phyloP scores from a whole-genome alignment of 2,329 filamentous ascomycete genomes.

The Fonsecaea pedrosoi region DNA sequence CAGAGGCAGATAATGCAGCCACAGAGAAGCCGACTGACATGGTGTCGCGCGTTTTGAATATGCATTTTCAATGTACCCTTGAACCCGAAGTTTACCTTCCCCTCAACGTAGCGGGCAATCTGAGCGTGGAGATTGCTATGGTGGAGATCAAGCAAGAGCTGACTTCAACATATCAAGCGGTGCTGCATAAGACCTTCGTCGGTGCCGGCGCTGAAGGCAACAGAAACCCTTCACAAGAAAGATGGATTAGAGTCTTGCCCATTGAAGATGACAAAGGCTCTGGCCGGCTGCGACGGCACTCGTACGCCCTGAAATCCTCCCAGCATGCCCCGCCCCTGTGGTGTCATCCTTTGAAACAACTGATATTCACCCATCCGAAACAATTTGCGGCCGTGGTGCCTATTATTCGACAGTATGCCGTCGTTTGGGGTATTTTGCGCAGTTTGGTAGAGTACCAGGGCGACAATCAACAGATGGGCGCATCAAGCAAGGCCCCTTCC shows the following conservation, averaged over 20 bases:
- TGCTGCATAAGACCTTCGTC: conserved; percentile 26
- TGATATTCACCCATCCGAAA: conserved; percentile 55
- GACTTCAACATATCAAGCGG: conserved; percentile 38
- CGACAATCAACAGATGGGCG: conserved; percentile 27
- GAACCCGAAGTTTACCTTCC: conserved; percentile 53
- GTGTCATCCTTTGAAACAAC: conserved; percentile 45
- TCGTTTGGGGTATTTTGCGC: conserved; percentile 49
- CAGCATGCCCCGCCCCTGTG: conserved; percentile 42
- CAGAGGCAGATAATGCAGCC: conserved; percentile 44
- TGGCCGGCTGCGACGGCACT: conserved; percentile 46
- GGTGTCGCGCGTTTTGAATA: conserved; percentile 48
- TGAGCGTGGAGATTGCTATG: conserved; percentile 50
- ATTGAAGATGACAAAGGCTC: conserved; percentile 44
- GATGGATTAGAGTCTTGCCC: conserved; percentile 45
- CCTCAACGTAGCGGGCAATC: conserved; percentile 49
- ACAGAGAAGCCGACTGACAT: conserved; percentile 48
- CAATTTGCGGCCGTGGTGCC: conserved; percentile 54
- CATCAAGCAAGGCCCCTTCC: conserved; percentile 33
- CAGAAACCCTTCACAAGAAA: conserved; percentile 43
- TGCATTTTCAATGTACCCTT: conserved; percentile 53
- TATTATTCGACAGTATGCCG: conserved; percentile 54
- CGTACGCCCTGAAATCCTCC: conserved; percentile 53
- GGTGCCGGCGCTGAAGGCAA: conserved; percentile 26
- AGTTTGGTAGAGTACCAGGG: conserved; percentile 44
- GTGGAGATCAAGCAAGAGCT: conserved; percentile 43